These are phyloP conservation scores for Eucalyptus rudis DNA, from an alignment of 345 rosid species.

Conservation along the genomic window DNA sequence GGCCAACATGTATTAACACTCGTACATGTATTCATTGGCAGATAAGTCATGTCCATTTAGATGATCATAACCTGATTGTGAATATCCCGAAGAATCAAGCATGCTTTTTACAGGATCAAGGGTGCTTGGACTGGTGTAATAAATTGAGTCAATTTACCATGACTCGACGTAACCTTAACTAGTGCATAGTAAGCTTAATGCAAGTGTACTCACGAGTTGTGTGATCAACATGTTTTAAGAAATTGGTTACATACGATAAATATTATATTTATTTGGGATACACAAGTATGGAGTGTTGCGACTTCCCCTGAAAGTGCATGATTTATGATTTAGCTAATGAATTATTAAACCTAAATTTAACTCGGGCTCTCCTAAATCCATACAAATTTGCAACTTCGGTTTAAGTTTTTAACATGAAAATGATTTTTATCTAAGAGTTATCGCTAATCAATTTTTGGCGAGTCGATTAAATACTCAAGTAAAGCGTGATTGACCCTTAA, in stretches of 20 bases:
- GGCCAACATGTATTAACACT: not conserved
- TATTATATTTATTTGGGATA: not conserved
- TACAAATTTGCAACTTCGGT: too few relatives aligned
- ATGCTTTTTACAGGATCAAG: not conserved
- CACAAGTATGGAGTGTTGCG: not conserved
- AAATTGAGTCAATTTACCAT: not conserved
- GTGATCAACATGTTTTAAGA: not conserved
- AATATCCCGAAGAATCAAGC: not conserved
- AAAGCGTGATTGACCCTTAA: accelerated
- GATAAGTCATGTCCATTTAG: not conserved
- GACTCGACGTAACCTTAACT: not conserved
- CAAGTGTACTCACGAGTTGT: not conserved
- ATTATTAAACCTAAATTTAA: accelerated
- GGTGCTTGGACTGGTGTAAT: not conserved
- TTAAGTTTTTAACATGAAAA: too few relatives aligned
- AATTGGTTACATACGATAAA: not conserved
- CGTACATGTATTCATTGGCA: not conserved
- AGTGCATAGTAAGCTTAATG: not conserved
- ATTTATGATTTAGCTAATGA: accelerated
- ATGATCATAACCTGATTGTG: not conserved
- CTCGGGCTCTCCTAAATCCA: accelerated
- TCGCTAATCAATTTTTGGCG: too few relatives aligned
- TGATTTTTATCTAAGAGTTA: too few relatives aligned
- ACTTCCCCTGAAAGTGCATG: accelerated
- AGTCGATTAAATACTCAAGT: accelerated